Percentiles rank a stretch among this genome's conserved stretches.
Conservation (phyloP, 2,329 filamentous ascomycete species). For the Aspergillus costaricaensis region DNA sequence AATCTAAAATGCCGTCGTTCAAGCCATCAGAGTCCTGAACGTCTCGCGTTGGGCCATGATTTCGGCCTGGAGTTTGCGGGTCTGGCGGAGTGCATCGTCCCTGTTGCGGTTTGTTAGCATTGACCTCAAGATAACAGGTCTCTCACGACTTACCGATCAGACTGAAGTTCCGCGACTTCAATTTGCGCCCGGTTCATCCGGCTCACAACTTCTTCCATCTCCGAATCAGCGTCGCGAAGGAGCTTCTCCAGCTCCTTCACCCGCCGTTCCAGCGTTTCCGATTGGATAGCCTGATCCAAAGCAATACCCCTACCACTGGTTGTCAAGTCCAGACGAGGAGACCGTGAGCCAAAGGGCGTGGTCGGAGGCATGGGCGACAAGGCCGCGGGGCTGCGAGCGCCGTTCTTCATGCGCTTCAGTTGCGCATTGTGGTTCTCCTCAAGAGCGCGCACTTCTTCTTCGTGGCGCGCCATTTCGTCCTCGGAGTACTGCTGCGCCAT, state of each 20-base stretch:
- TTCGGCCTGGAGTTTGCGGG: slow-evolving; percentile 67
- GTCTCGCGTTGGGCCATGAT: slow-evolving; percentile 66
- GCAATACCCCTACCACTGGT: slow-evolving; percentile 62
- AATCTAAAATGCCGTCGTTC: not conserved
- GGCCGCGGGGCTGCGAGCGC: slow-evolving; percentile 48
- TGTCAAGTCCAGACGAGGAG: slow-evolving; percentile 62
- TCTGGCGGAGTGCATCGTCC: slow-evolving; percentile 72
- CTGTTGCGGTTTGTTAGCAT: slow-evolving; percentile 40
- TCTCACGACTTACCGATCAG: slow-evolving; percentile 43
- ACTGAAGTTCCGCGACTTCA: slow-evolving; percentile 75
- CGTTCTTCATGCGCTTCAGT: slow-evolving; percentile 69
- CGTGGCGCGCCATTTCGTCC: slow-evolving; percentile 77
- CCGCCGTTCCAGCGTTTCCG: slow-evolving; percentile 72
- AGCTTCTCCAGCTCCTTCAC: slow-evolving; percentile 85
- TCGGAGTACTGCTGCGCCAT: slow-evolving; percentile 83
- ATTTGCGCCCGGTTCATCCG: slow-evolving; percentile 82
- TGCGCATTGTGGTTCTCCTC: slow-evolving; percentile 76
- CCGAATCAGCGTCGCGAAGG: slow-evolving; percentile 70
- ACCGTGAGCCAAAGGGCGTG: slow-evolving; percentile 61
- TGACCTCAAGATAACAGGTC: not conserved
- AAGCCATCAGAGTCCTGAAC: slow-evolving; percentile 53
- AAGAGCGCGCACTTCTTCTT: slow-evolving; percentile 76
- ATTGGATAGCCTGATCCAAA: slow-evolving; percentile 69
- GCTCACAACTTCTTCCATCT: slow-evolving; percentile 82
- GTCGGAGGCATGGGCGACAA: slow-evolving; percentile 61